Evolutionary conservation across 1,284 basidiomycete species (phyloP).

Genomic region (Melanopsichium pennsylvanicum): DNA sequence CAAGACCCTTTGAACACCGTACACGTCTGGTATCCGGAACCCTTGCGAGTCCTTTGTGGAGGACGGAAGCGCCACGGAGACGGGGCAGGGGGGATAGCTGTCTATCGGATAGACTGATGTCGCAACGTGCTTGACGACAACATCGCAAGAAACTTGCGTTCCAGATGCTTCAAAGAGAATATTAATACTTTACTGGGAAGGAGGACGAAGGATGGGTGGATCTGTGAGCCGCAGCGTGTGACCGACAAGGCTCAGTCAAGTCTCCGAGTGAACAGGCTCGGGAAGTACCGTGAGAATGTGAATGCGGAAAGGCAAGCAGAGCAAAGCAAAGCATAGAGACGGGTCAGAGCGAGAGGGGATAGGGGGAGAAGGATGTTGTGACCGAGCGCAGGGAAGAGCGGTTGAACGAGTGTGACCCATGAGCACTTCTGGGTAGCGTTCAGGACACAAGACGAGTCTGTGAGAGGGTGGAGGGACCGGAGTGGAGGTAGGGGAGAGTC

Average conservation of each 20-base stretch:
- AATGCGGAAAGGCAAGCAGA: too few relatives aligned
- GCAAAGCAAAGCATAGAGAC: too few relatives aligned
- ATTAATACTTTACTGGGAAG: too few relatives aligned
- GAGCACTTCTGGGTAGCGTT: background rate
- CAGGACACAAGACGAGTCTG: background rate
- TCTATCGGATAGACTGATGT: too few relatives aligned
- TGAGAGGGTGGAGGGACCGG: background rate
- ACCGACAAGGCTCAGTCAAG: too few relatives aligned
- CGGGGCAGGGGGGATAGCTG: background rate
- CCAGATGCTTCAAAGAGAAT: too few relatives aligned
- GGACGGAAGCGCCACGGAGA: background rate
- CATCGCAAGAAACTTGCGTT: slow-evolving; percentile 1
- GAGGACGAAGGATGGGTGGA: too few relatives aligned
- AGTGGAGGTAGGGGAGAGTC: background rate
- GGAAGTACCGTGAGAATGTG: too few relatives aligned
- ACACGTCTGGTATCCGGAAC: slow-evolving; percentile 6
- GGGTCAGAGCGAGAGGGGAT: background rate
- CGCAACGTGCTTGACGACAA: background rate
- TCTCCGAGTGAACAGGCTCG: too few relatives aligned
- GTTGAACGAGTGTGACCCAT: background rate
- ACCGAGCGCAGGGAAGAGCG: background rate
- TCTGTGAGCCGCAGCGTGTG: too few relatives aligned
- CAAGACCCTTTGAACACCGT: slow-evolving; percentile 9
- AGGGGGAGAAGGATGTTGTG: background rate
- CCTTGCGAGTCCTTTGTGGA: too few relatives aligned